phyloP scores from a whole-genome alignment of 2,329 filamentous ascomycete genomes.

The Colletotrichum truncatum region DNA sequence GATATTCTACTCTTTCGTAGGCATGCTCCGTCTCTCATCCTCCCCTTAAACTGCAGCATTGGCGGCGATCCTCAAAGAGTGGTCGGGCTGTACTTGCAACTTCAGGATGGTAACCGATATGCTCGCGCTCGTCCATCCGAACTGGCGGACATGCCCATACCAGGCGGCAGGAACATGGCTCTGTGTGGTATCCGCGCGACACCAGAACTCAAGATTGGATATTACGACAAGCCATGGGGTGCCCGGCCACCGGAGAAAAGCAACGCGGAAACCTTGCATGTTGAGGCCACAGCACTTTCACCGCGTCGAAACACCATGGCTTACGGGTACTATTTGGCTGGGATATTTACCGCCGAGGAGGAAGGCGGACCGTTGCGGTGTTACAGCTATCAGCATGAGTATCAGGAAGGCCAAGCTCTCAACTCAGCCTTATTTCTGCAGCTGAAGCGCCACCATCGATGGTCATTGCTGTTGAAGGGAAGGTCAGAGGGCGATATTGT shows the following conservation, averaged over 20 bases:
- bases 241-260: background rate
- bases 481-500: constrained; percentile 8
- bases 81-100: background rate
- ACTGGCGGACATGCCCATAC: background rate
- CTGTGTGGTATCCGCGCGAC: background rate
- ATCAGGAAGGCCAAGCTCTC: background rate
- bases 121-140: background rate
- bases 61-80: background rate
- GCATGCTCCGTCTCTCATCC: background rate
- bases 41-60: background rate
- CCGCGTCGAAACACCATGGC: background rate
- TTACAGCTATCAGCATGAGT: constrained; percentile 12
- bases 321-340: background rate
- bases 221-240: constrained; percentile 1
- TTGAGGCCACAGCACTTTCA: background rate
- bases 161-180: background rate
- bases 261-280: background rate
- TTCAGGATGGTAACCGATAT: background rate
- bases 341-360: constrained; percentile 5
- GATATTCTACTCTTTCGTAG: background rate
- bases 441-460: background rate
- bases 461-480: constrained; percentile 3
- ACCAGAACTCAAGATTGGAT: background rate
- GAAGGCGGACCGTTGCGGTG: background rate
- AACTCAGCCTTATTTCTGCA: constrained; percentile 5